Evolutionary conservation across 805 yeast species (phyloP), one percentile per base, ranked within the genome.

Genomic region (Cyberlindnera nakhonratchasimensis): DNA sequence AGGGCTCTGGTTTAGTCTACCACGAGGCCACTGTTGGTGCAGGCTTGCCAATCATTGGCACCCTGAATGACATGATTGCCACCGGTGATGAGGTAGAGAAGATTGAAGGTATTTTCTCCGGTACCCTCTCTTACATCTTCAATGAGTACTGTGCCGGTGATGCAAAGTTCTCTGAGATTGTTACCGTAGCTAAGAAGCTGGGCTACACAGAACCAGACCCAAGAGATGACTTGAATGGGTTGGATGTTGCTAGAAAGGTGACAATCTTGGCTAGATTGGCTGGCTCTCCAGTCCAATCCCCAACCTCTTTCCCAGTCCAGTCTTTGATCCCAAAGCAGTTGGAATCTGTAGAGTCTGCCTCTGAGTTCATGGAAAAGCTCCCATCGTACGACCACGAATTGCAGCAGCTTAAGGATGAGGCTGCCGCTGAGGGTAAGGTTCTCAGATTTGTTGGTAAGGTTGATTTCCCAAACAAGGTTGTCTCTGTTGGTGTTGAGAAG

Each of bases 151-250:
- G 96, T 31, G 78, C 95, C 35, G 67, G 80, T 40, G 71, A 75
- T 38, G 75, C 79, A 46, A 86, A 84, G 62, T 93, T 90, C 64
- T 88, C 97, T 20, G 96, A 89, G 42, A 82, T 93, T 38, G 98
- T 93, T 45, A 72, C 76, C 50, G 80, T 80, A 36, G 99, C 99
- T 40, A 91, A 91, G 69, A 67, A 80, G 39, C 72, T 88, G 52
- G 99, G 99, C 39, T 93, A 88, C 76, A 91, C 97, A 31, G 99
- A 93, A 69, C 99, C 99, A 37, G 99, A 93, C 65, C 99, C 99
- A 66, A 83, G 99, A 69, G 99, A 93, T 65, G 99, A 93, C 63
- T 78, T 93, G 66, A 93, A 91, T 65, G 99, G 99, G 41, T 75
- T 93, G 63, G 99, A 93, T 62, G 96, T 93, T 47, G 99, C 99